phyloP scores from a whole-genome alignment of 2,329 filamentous ascomycete species.

The Allantophomopsis lycopodina region DNA sequence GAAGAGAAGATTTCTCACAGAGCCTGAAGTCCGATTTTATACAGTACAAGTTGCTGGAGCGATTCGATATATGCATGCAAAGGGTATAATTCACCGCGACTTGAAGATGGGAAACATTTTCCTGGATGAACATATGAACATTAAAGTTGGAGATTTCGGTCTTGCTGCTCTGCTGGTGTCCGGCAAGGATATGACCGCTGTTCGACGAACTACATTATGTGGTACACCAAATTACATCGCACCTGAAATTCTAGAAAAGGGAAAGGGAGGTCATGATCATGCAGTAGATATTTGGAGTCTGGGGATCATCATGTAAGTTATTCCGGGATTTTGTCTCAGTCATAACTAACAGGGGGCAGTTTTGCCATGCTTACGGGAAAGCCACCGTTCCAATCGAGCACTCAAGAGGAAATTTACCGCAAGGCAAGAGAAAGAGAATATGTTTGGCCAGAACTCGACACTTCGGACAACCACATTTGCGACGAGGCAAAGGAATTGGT shows the following conservation, averaged over 20 bases:
- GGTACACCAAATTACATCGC: constrained; percentile 98
- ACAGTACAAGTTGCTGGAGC: constrained; percentile 91
- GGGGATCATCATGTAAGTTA: constrained; percentile 78
- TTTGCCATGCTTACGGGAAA: constrained; percentile 96
- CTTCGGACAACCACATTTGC: constrained; percentile 56
- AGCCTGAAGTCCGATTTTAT: constrained; percentile 89
- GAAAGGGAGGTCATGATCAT: constrained; percentile 88
- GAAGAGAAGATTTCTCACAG: constrained; percentile 75
- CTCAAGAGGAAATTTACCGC: constrained; percentile 74
- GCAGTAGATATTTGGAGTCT: constrained; percentile 98
- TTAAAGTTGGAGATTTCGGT: constrained; percentile 96
- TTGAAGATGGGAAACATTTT: constrained; percentile 98
- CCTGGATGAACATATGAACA: constrained; percentile 86
- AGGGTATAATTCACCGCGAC: constrained; percentile 93
- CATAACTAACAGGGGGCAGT: constrained; percentile 28
- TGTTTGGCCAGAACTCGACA: constrained; percentile 60
- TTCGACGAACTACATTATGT: constrained; percentile 79
- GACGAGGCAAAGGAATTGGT: constrained; percentile 68
- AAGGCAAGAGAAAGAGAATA: constrained; percentile 60
- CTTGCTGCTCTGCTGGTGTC: constrained; percentile 84
- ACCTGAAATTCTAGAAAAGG: constrained; percentile 89
- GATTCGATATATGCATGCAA: constrained; percentile 93
- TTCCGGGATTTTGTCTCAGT: constrained; percentile 9
- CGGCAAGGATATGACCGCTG: constrained; percentile 75
- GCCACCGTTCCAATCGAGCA: constrained; percentile 88